phyloP scores from a whole-genome alignment of 805 yeast genomes.

The Candida oleophila region DNA sequence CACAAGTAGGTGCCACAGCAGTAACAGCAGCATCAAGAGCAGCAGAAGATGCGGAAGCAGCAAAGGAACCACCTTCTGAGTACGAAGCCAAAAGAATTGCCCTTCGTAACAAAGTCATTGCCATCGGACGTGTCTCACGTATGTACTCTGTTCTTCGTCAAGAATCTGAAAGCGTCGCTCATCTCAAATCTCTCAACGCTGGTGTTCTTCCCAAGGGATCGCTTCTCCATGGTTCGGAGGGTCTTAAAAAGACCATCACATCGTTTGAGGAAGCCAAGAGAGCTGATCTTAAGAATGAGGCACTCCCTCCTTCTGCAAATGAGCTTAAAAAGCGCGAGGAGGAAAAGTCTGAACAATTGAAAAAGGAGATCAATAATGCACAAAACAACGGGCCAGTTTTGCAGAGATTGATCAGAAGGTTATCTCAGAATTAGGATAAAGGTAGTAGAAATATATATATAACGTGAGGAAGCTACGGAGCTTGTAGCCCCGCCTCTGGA shows the following conservation, averaged over 20 bases:
- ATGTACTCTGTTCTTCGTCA: slow-evolving; percentile 88
- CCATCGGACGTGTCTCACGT: slow-evolving; percentile 93
- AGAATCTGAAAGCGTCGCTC: slow-evolving; percentile 82
- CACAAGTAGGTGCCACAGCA: slow-evolving; percentile 12
- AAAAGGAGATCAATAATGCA: slow-evolving; percentile 31
- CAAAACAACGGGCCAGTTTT: slow-evolving; percentile 34
- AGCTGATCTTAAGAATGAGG: slow-evolving; percentile 82
- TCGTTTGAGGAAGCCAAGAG: slow-evolving; percentile 81
- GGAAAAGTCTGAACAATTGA: slow-evolving; percentile 45
- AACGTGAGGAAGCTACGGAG: no score
- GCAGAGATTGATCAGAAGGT: slow-evolving; percentile 36
- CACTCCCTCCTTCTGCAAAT: slow-evolving; percentile 76
- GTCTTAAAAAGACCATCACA: slow-evolving; percentile 63
- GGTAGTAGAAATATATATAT: not conserved
- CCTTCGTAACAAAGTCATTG: slow-evolving; percentile 82
- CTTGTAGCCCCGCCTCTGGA: no score
- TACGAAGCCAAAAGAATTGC: slow-evolving; percentile 46
- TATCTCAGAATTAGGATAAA: slow-evolving; percentile 19
- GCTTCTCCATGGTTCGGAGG: slow-evolving; percentile 78
- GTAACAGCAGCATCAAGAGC: slow-evolving; percentile 10
- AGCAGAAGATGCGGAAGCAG: slow-evolving; percentile 14
- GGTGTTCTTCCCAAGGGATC: slow-evolving; percentile 87
- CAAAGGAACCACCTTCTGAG: slow-evolving; percentile 7
- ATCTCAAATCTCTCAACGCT: slow-evolving; percentile 67
- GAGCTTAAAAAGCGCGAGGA: slow-evolving; percentile 48